Evolutionary conservation across 169 alveolate genomes (phyloP).

Genomic region (Babesia ovis): DNA sequence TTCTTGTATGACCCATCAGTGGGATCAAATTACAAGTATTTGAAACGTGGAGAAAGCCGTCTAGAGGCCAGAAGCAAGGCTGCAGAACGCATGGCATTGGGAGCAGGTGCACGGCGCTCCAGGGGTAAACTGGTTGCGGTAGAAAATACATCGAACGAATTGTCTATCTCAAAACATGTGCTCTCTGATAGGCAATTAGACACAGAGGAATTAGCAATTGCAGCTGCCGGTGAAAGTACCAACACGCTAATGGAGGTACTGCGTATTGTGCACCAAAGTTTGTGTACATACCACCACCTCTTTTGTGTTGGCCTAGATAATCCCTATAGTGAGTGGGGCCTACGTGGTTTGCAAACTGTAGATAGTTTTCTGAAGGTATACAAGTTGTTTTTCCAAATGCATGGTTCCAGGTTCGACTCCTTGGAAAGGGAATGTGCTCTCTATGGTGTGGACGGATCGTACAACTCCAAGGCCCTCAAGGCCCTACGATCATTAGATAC

Average conservation of each 20-base stretch:
- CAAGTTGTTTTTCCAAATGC: neutral
- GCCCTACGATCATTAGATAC: conserved; percentile 2
- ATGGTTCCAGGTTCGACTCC: conserved; percentile 4
- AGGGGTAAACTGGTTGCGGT: neutral
- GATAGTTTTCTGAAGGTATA: conserved; percentile 6
- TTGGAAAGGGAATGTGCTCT: conserved; percentile 12
- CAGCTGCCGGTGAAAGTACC: neutral
- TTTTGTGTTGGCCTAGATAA: neutral
- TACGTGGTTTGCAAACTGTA: conserved; percentile 6
- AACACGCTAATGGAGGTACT: conserved; percentile 18
- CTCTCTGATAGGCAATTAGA: neutral
- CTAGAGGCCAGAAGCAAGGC: neutral
- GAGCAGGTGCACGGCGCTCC: neutral
- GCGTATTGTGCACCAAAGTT: conserved; percentile 18
- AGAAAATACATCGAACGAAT: neutral
- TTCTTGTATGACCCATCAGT: conserved; percentile 41
- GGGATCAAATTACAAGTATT: conserved; percentile 29
- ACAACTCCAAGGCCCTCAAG: neutral
- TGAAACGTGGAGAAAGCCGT: conserved; percentile 36
- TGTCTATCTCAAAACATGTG: neutral
- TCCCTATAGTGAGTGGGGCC: conserved; percentile 1
- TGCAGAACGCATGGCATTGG: neutral
- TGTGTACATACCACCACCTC: conserved; percentile 27
- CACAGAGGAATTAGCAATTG: neutral
- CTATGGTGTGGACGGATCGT: conserved; percentile 19